Evolutionary conservation across 2,329 filamentous ascomycete species (phyloP).

Genomic region (Penicillium sp.): DNA sequence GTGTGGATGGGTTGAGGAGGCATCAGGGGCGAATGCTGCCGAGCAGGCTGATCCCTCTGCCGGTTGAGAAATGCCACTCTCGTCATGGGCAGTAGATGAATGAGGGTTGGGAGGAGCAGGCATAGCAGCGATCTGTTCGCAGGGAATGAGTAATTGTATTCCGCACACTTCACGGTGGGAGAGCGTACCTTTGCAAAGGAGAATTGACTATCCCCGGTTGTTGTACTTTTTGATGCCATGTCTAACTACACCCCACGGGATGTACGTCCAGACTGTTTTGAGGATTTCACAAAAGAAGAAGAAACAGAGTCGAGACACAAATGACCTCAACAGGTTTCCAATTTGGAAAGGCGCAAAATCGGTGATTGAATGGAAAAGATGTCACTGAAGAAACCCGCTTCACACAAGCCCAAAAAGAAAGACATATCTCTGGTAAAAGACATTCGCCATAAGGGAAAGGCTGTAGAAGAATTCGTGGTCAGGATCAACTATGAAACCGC

Average conservation of each 20-base stretch:
- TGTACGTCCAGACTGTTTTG: conserved; percentile 17
- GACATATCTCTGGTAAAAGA: conserved; percentile 45
- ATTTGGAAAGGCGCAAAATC: conserved; percentile 25
- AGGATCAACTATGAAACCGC: too few relatives aligned
- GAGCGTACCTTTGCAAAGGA: conserved; percentile 72
- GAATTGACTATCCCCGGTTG: conserved; percentile 42
- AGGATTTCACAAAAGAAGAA: conserved; percentile 20
- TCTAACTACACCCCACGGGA: conserved; percentile 16
- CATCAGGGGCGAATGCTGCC: conserved; percentile 21
- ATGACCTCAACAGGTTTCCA: conserved; percentile 24
- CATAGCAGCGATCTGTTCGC: conserved; percentile 45
- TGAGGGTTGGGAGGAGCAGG: conserved; percentile 32
- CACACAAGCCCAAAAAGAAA: conserved; percentile 44
- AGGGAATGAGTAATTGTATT: conserved; percentile 18
- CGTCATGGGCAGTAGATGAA: conserved; percentile 24
- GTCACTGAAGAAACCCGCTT: conserved; percentile 42
- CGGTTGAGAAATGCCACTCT: conserved; percentile 26
- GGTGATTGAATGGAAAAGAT: conserved; percentile 34
- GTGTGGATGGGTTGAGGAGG: conserved; percentile 19
- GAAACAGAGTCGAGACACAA: conserved; percentile 19
- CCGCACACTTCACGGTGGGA: neutral
- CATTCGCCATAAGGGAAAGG: conserved; percentile 43
- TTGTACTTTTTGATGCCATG: conserved; percentile 35
- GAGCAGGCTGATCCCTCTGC: conserved; percentile 16
- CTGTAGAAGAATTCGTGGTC: conserved; percentile 18